Evolutionary conservation across 2,329 filamentous ascomycete genomes (phyloP).

Genomic region (Scedosporium apiospermum): DNA sequence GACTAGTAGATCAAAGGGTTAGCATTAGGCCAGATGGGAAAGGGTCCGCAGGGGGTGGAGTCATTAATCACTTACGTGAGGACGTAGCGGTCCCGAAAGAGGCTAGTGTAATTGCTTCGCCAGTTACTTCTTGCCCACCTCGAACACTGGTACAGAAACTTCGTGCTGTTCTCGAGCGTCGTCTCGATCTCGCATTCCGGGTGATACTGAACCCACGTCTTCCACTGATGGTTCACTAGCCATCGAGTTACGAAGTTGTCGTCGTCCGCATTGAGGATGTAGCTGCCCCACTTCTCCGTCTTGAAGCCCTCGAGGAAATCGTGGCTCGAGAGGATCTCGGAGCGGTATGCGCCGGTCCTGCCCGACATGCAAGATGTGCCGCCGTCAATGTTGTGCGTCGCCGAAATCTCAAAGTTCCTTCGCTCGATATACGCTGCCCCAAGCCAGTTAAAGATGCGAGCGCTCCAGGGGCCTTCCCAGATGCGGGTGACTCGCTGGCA

Average conservation of each 20-base stretch:
- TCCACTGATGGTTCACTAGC: conserved; percentile 86
- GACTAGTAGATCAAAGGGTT: conserved; percentile 38
- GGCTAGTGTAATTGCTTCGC: conserved; percentile 90
- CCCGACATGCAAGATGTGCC: conserved; percentile 96
- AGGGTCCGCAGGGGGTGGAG: conserved; percentile 8
- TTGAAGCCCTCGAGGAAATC: conserved; percentile 84
- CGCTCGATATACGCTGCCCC: conserved; percentile 87
- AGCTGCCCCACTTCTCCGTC: conserved; percentile 81
- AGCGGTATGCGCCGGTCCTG: conserved; percentile 84
- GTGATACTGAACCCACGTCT: conserved; percentile 93
- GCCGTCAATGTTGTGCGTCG: conserved; percentile 88
- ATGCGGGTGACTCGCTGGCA: conserved; percentile 77
- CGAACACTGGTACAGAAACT: conserved; percentile 87
- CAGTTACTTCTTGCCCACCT: conserved; percentile 96
- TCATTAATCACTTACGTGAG: conserved; percentile 60
- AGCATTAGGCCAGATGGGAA: neutral
- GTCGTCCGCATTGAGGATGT: conserved; percentile 89
- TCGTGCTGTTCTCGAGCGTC: conserved; percentile 78
- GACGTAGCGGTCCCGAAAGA: conserved; percentile 74
- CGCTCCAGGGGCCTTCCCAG: conserved; percentile 46
- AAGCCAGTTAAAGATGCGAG: conserved; percentile 75
- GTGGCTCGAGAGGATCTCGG: conserved; percentile 75
- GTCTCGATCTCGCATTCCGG: conserved; percentile 85
- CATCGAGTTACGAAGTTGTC: conserved; percentile 98
- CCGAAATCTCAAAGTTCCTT: conserved; percentile 93